Evolutionary conservation across 1,139 yeast genomes (phyloP), one percentile per base, ranked within the genome.

Genomic region (Debaryomyces psychrophilus): DNA sequence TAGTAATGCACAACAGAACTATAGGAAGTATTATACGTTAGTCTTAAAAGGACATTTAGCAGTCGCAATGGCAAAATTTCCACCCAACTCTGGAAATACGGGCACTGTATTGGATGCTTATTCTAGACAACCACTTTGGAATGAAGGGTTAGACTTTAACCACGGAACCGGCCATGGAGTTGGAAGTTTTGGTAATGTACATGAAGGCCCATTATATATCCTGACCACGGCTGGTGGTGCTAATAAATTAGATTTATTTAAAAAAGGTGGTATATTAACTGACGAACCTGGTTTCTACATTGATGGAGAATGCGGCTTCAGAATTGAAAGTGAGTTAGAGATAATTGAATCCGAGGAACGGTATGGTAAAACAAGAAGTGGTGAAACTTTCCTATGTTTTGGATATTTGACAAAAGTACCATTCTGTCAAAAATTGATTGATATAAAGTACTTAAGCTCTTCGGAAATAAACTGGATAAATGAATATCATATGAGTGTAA

Each of bases 91-190:
- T 8, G 46, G 57, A 5, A 62, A 70, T 5, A 69, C 79, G 1
- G 81, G 83, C 0, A 62, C 71, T 4, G 67, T 75, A 34, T 68
- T 81, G 35, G 85, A 81, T 53, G 63, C 76, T 0, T 67, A 77
- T 45, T 79, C 83, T 1, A 62, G 85, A 45, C 73, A 71, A 48
- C 79, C 83, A 1, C 65, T 81, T 50, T 77, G 81, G 81, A 73
- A 73, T 50, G 72, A 71, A 45, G 85, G 85, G 0, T 61, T 76
- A 41, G 79, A 75, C 52, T 81, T 72, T 55, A 76, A 75, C 45
- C 85, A 81, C 58, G 85, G 85, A 6, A 75, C 84, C 0, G 85
- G 85, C 0, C 85, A 81, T 57, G 85, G 85, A 1, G 77, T 81
- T 4, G 85, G 83, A 8, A 70, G 79, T 39, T 80, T 74, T 60